Evolutionary conservation across 192 early-diverging fungal species (phyloP).

Genomic region (Linnemannia exigua): DNA sequence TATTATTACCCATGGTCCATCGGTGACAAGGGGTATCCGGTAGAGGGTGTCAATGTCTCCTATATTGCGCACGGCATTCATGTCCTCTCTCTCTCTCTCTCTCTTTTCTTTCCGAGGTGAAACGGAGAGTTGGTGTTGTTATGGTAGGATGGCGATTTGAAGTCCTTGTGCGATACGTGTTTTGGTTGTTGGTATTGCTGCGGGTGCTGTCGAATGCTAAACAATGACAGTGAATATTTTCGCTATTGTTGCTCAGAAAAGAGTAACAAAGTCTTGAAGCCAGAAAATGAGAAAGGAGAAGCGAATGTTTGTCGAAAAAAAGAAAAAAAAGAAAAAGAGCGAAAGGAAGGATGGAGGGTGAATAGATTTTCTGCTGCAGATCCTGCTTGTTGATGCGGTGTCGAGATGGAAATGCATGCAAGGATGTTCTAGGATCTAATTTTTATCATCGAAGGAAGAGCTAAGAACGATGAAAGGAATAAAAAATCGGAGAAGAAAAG

Average conservation of each 20-base stretch:
- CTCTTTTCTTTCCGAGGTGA: neutral
- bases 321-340: too few species aligned
- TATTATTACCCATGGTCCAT: constrained; percentile 41
- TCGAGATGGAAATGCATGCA: too few species aligned
- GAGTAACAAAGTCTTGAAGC: too few species aligned
- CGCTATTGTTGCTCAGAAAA: too few species aligned
- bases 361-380: too few species aligned
- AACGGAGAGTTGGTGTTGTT: neutral
- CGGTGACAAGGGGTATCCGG: constrained; percentile 32
- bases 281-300: too few species aligned
- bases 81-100: neutral
- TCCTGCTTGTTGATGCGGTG: too few species aligned
- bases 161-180: neutral
- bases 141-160: neutral
- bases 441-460: neutral
- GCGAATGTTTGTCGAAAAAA: too few species aligned
- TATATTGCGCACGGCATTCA: neutral
- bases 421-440: neutral
- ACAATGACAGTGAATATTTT: neutral
- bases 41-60: constrained; percentile 30
- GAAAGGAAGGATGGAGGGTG: too few species aligned
- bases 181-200: neutral
- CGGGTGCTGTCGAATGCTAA: neutral
- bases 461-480: neutral
- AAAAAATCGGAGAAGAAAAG: neutral